A percentile compares a stretch with the other conserved stretches of the same genome.
Conservation (phyloP, 179 eudicot genomes). For the Sideroxylon spinosum region DNA sequence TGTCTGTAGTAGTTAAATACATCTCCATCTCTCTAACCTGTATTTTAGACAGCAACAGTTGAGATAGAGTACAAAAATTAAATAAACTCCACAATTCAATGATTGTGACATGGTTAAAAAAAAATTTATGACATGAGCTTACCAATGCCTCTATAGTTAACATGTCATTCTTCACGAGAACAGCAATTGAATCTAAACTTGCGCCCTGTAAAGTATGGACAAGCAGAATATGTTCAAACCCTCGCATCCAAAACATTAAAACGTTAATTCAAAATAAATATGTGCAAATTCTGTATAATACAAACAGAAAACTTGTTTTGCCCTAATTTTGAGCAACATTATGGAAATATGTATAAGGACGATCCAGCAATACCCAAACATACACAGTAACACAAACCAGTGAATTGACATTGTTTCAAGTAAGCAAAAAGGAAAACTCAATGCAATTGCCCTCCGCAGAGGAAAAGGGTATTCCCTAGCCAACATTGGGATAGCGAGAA, state of each 20-base stretch:
- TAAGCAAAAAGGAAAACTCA: background rate
- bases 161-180: conserved; percentile 53
- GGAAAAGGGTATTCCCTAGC: background rate
- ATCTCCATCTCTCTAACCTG: conserved; percentile 88
- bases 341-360: background rate
- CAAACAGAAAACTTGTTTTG: background rate
- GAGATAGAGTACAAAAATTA: background rate
- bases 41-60: background rate
- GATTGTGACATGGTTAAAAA: background rate
- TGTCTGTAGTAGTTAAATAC: conserved; percentile 82
- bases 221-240: background rate
- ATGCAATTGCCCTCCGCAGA: background rate
- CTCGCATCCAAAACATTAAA: background rate
- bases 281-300: background rate
- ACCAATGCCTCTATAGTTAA: conserved; percentile 68
- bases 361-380: background rate
- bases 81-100: background rate
- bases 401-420: background rate
- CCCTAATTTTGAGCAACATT: background rate
- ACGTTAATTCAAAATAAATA: background rate
- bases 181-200: conserved; percentile 57
- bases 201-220: conserved; percentile 44
- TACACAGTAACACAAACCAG: background rate
- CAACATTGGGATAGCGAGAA: background rate
- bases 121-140: conserved; percentile 7